Evolutionary conservation across 495 filamentous ascomycete genomes (phyloP), one percentile per base, ranked within the genome.

Genomic region (Tuber calosporum): DNA sequence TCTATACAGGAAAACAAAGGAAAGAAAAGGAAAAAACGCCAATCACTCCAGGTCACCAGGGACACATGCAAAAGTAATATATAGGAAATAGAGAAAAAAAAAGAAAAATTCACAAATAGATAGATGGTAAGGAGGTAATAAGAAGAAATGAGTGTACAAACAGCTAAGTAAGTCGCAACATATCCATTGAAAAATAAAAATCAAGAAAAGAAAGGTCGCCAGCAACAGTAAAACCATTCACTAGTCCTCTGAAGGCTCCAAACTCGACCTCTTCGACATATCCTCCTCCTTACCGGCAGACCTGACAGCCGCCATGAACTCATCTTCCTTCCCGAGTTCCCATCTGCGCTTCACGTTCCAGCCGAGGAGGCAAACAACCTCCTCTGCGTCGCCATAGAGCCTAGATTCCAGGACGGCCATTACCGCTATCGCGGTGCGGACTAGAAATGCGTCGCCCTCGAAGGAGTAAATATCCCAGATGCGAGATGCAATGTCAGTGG

Each of bases 391-490:
- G 4, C 89, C 87, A 72, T 90, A 89, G 3, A 92, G 81, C 75
- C 86, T 88, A 0, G 86, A 79, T 78, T 93, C 90, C 38, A 92
- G 81, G 68, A 83, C 83, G 17, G 69, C 78, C 45, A 84, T 68
- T 42, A 92, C 81, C 4, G 90, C 95, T 7, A 97, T 89, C 0
- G 88, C 91, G 0, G 92, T 89, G 3, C 94, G 87, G 36, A 97
- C 88, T 17, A 97, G 85, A 20, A 93, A 86, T 13, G 88, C 86
- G 78, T 98, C 95, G 4, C 93, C 94, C 81, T 99, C 95, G 73
- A 98, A 97, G 2, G 94, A 90, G 84, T 93, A 95, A 38, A 96
- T 91, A 80, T 99, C 95, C 93, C 93, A 97, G 5, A 98, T 84
- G 17, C 95, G 87, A 40, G 89, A 89, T 19, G 88, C 88, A 70